Evolutionary conservation across 1,139 yeast genomes (phyloP).

Genomic region (Eremothecium sinecaudum): DNA sequence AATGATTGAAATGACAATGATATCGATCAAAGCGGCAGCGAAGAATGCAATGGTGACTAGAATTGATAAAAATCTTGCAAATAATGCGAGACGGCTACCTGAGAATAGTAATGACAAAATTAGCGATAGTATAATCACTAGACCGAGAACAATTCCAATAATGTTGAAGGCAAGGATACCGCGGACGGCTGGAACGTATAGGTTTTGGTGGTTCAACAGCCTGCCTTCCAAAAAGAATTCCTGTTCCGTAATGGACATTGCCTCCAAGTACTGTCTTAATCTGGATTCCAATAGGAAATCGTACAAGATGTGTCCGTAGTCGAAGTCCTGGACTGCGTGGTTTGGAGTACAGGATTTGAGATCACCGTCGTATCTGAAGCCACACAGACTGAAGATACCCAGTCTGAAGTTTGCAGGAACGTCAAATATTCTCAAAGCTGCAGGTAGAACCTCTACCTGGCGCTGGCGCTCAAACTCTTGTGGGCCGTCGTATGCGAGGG

Average conservation of each 20-base stretch:
- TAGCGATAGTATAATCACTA: too few species aligned
- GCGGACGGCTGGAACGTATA: constrained; percentile 26
- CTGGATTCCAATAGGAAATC: constrained; percentile 24
- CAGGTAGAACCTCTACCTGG: constrained; percentile 11
- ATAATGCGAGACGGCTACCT: too few species aligned
- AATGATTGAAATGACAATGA: constrained; percentile 25
- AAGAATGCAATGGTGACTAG: constrained; percentile 20
- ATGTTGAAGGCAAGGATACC: constrained; percentile 25
- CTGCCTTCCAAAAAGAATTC: constrained; percentile 28
- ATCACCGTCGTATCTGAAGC: constrained; percentile 16
- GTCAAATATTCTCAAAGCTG: constrained; percentile 19
- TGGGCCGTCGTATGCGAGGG: constrained; percentile 7
- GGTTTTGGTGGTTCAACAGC: constrained; percentile 21
- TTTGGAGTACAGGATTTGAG: constrained; percentile 21
- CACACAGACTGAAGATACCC: constrained; percentile 28
- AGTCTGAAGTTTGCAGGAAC: constrained; percentile 26
- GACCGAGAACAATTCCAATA: constrained; percentile 21
- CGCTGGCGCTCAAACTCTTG: constrained; percentile 9
- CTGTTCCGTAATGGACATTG: constrained; percentile 22
- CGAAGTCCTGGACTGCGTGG: constrained; percentile 27
- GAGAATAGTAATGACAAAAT: too few species aligned
- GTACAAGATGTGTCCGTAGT: constrained; percentile 25
- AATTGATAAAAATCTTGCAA: too few species aligned
- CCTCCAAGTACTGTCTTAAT: constrained; percentile 26
- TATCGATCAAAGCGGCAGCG: constrained; percentile 18